Base-by-base conservation (phyloP, 2,329 filamentous ascomycete species). In the Alternaria triticimaculans region DNA sequence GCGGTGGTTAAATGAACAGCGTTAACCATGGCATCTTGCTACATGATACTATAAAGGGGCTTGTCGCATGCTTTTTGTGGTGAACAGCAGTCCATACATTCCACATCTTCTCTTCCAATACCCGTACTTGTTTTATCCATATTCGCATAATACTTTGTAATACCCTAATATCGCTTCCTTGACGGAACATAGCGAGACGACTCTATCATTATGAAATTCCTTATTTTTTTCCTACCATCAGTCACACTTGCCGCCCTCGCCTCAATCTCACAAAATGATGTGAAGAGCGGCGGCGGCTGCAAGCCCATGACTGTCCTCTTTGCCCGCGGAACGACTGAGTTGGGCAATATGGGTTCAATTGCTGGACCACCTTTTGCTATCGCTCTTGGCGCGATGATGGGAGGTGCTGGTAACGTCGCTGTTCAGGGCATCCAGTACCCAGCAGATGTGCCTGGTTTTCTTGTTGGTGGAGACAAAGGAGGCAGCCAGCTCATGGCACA, bases 391-490 rank as follows among this genome's bases (percentile, higher is more conserved):
- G 50, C 70, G 5, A 71, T 76, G 55, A 75, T 87, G 65, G 61
- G 49, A 41, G 49, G 82, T 14, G 77, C 75, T 6, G 76, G 76
- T 44, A 82, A 83, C 58, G 72, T 87, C 9, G 83, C 83, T 3
- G 81, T 87, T 11, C 87, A 88, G 75, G 87, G 86, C 55, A 83
- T 88, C 20, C 78, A 84, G 30, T 88, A 88, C 69, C 76, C 82
- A 3, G 86, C 86, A n/a, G 67, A 72, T 33, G 60, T 79, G 11
- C 65, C 69, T 4, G 85, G 85, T 0, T 86, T 85, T 65, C 72
- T 85, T 5, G 76, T 76, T 12, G 82, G 83, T 7, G 85, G 85
- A 2, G 84, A 85, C 65, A 67, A 72, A 5, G 72, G 60, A 10
- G 85, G 85, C 6, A 82, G 82, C 55, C 69, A 71, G 43, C 79